Evolutionary conservation across 495 filamentous ascomycete genomes (phyloP).

Genomic region (Lentithecium fluviatile): DNA sequence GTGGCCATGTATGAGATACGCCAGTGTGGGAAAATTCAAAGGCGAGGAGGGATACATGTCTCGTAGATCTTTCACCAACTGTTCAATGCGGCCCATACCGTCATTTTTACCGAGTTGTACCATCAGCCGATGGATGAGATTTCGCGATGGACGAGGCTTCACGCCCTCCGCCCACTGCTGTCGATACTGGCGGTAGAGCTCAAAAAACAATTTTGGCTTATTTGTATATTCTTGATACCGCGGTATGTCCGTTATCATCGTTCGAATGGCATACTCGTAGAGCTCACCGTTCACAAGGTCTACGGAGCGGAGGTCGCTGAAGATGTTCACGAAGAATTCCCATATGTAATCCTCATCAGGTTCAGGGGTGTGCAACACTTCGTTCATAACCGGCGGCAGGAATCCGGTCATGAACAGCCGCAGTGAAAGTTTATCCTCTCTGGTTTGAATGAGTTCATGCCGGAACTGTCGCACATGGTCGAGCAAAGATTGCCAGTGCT

Average conservation of each 20-base stretch:
- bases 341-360: slow-evolving; percentile 24
- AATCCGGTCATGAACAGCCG: slow-evolving; percentile 8
- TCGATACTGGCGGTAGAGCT: slow-evolving; percentile 22
- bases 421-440: background rate
- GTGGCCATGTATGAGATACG: slow-evolving; percentile 47
- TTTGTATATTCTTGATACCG: slow-evolving; percentile 25
- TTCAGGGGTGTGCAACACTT: slow-evolving; percentile 1
- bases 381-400: slow-evolving; percentile 4
- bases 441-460: slow-evolving; percentile 5
- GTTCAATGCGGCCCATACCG: slow-evolving; percentile 7
- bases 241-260: slow-evolving; percentile 4
- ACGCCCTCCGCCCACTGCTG: slow-evolving; percentile 4
- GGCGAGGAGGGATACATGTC: slow-evolving; percentile 16
- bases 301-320: slow-evolving; percentile 15
- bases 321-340: slow-evolving; percentile 15
- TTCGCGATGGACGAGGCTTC: slow-evolving; percentile 5
- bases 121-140: slow-evolving; percentile 11
- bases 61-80: slow-evolving; percentile 27
- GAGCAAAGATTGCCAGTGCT: slow-evolving; percentile 18
- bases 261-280: slow-evolving; percentile 20
- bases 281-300: background rate
- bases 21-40: slow-evolving; percentile 3
- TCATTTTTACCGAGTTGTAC: background rate
- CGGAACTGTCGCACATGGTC: slow-evolving; percentile 17
- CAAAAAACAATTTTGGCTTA: slow-evolving; percentile 8